A percentile compares a stretch with the other conserved stretches of the same genome.
Evolutionary conservation across 352 stramenopile genomes (phyloP).

Genomic region (Phytophthora litchii): DNA sequence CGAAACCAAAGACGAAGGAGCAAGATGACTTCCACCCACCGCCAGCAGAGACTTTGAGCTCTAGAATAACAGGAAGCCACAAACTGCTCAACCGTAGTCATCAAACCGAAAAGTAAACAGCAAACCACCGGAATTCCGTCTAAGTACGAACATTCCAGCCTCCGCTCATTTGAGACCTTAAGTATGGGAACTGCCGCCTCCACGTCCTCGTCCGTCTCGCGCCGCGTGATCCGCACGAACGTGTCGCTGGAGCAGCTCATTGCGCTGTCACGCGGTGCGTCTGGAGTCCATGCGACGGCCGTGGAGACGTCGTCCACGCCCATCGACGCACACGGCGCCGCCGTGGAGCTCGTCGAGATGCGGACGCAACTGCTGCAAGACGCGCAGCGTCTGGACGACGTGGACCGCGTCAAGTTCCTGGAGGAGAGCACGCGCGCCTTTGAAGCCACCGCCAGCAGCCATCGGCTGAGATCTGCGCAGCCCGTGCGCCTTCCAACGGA

Average conservation of each 20-base stretch:
- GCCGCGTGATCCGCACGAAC: conserved; percentile 45
- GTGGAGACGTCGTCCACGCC: conserved; percentile 30
- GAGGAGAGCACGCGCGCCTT: conserved; percentile 61
- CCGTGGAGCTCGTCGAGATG: conserved; percentile 63
- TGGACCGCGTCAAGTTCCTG: conserved; percentile 58
- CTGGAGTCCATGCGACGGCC: conserved; percentile 5
- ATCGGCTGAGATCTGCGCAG: conserved; percentile 49
- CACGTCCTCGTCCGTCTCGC: conserved; percentile 28
- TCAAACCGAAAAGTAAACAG: not conserved
- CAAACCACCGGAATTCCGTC: conserved; percentile 24
- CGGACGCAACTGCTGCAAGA: conserved; percentile 50
- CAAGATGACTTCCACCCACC: conserved; percentile 6
- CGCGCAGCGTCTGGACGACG: conserved; percentile 59
- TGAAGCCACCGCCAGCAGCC: conserved; percentile 65
- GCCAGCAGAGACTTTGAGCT: conserved; percentile 21
- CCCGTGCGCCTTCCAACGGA: conserved; percentile 56
- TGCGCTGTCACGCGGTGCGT: conserved; percentile 25
- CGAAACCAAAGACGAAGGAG: conserved; percentile 7
- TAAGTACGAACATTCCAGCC: conserved; percentile 28
- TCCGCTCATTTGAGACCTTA: conserved; percentile 18
- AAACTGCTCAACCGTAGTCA: not conserved
- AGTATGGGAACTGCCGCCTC: conserved; percentile 38
- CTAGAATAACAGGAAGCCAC: not conserved
- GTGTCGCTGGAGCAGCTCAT: conserved; percentile 44
- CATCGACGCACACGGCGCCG: conserved; percentile 25